These are phyloP conservation scores for Ailanthus altissimus DNA, from an alignment of 345 rosid species.

Conservation along the genomic window DNA sequence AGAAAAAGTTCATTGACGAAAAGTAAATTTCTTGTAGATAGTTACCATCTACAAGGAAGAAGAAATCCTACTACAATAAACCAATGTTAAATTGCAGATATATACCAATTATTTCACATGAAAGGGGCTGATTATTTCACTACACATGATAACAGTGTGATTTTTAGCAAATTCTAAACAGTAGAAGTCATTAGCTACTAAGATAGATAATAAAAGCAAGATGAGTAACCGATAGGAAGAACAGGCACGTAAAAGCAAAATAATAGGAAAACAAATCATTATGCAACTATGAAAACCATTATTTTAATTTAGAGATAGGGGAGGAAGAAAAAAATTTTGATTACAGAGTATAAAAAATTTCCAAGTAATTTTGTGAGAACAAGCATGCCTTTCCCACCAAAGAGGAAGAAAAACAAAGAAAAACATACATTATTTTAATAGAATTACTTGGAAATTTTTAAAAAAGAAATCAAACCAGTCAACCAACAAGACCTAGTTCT, in stretches of 20 bases:
- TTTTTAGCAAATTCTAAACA: neutral
- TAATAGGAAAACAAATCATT: neutral
- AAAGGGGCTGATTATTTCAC: neutral
- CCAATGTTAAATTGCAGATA: neutral
- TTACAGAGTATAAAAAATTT: neutral
- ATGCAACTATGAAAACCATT: neutral
- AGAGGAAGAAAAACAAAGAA: constrained; percentile 7
- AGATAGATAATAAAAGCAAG: neutral
- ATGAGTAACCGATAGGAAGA: no score
- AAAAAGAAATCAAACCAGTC: constrained; percentile 22
- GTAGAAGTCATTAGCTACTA: neutral
- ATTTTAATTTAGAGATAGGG: neutral
- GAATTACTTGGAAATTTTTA: constrained; percentile 10
- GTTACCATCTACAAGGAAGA: neutral
- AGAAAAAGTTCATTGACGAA: no score
- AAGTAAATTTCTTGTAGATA: no score
- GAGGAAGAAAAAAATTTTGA: neutral
- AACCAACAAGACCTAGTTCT: constrained; percentile 31
- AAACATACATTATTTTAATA: neutral
- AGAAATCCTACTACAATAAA: neutral
- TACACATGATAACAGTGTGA: neutral
- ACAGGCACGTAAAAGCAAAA: no score
- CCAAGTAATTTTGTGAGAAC: no score
- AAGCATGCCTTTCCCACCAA: constrained; percentile 19
- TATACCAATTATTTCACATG: neutral